Base-by-base conservation (phyloP, 345 rosid species). In the Corymbia maculata region DNA sequence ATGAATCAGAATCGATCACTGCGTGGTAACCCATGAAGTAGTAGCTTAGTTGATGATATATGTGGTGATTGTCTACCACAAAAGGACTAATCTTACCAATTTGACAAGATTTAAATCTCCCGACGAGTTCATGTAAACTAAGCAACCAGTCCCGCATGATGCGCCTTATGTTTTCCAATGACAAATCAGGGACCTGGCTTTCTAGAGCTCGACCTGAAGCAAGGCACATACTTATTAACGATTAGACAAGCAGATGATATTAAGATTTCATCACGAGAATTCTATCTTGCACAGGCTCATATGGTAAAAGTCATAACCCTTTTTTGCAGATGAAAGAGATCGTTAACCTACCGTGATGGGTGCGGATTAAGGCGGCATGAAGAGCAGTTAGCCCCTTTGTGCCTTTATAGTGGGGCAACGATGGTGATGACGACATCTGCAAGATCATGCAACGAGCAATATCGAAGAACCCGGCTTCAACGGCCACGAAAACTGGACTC, bases 401-500 rank as follows among this genome's bases (percentile, higher is more conserved):
- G 85, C 85, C 90, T 90, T 52, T 84, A n/a, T 75, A 86, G 87
- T 59, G 79, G 28, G 89, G 86, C 14, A 91, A 88, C 2, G 22
- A 86, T 55, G 75, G 90, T 3, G 21, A 87, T 64, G 70, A 9
- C 79, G 70, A 84, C 68, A 75, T 75, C 84, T 19, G 84, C 84
- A 21, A 36, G 49, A 86, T 88, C 70, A 87, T 50, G 89, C 85
- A 24, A 87, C 87, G 87, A 85, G 66, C 79, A 36, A 79, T 45
- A 86, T 22, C 52, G 36, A 61, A 57, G 79, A 86, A 57, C 44
- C 85, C 89, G 86, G 90, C 88, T 89, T 90, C 92, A 64, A 90
- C 70, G 85, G 93, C 92, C 16, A 91, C 47, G 86, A 79, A 90
- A 42, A 91, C 45, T 15, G 93, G 93, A 85, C 89, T 28, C 51